Evolutionary conservation across 306 rosid species (phyloP).

Genomic region (Mimosa bimucronata): DNA sequence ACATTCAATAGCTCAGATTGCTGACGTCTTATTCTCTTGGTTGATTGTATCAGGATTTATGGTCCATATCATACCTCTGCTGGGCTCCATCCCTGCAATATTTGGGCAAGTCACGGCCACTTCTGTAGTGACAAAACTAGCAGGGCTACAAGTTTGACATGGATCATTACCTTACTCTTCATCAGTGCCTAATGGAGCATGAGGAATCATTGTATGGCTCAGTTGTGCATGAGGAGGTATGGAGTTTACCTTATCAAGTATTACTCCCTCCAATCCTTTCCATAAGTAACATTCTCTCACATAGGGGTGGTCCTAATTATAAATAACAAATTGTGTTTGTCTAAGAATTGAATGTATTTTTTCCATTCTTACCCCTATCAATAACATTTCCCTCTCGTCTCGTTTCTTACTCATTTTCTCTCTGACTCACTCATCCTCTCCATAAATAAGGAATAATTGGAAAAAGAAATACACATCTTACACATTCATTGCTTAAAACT

Average conservation of each 20-base stretch:
- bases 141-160: conserved; percentile 74
- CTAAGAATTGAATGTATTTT: no score
- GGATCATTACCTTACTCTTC: conserved; percentile 89
- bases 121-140: conserved; percentile 71
- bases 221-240: conserved; percentile 77
- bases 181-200: conserved; percentile 93
- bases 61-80: conserved; percentile 89
- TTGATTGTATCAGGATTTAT: conserved; percentile 90
- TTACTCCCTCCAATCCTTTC: no score
- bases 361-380: no score
- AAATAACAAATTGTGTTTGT: no score
- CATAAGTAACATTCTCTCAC: no score
- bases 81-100: conserved; percentile 90
- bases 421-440: no score
- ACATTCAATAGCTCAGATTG: conserved; percentile 30
- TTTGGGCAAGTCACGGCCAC: conserved; percentile 97
- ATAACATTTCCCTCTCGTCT: no score
- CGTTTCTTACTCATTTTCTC: no score
- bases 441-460: no score
- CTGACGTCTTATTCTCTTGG: conserved; percentile 43
- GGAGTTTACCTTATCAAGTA: conserved; percentile 23
- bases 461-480: no score
- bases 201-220: conserved; percentile 83
- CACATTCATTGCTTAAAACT: no score
- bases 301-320: no score